Percentiles rank a stretch among this genome's conserved stretches.
Conservation (phyloP, 2,329 filamentous ascomycete species). For the Colletotrichum sp. region DNA sequence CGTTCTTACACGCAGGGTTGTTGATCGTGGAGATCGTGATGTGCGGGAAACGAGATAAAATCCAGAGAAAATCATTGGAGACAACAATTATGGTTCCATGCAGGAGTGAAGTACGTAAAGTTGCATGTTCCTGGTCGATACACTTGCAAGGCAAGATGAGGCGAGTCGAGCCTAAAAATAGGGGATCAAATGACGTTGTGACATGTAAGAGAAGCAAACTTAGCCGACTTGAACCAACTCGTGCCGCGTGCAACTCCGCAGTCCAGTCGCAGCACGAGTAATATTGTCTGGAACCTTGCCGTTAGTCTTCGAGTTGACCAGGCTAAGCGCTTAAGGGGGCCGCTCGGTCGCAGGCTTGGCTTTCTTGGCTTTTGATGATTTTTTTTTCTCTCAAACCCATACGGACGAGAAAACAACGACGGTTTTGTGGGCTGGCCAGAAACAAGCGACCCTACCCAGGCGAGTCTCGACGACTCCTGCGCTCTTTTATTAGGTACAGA, state of each 20-base stretch:
- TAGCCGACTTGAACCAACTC: constrained; percentile 11
- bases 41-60: neutral
- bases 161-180: constrained; percentile 15
- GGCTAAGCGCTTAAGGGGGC: neutral
- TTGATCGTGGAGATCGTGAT: neutral
- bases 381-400: neutral
- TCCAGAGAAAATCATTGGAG: neutral
- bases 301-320: neutral
- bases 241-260: constrained; percentile 5
- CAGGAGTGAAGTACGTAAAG: constrained; percentile 12
- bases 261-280: constrained; percentile 3
- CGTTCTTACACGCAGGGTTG: neutral
- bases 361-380: neutral
- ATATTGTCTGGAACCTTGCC: constrained; percentile 7
- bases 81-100: constrained; percentile 8
- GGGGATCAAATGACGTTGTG: constrained; percentile 10
- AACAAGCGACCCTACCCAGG: neutral
- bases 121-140: constrained; percentile 16
- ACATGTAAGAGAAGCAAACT: constrained; percentile 19
- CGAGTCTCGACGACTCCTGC: neutral
- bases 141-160: constrained; percentile 11
- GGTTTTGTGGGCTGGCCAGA: neutral
- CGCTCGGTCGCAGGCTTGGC: neutral
- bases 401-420: neutral
- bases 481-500: neutral